Conservation (phyloP, 2,329 filamentous ascomycete genomes). For the Penicillium occitanis region DNA sequence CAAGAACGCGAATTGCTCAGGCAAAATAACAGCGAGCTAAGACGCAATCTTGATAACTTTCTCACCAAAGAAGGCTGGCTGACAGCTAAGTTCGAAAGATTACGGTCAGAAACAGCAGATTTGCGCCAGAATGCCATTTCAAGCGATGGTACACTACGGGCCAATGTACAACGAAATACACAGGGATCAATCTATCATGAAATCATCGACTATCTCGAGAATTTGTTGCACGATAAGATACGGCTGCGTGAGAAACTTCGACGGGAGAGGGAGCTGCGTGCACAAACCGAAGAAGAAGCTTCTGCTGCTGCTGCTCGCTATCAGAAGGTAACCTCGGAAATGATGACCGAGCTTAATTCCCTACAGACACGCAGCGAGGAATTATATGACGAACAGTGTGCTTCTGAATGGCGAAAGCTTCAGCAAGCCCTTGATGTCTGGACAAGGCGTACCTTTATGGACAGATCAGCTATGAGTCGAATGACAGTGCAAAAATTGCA, state of each 20-base stretch:
- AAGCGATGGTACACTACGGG: neutral
- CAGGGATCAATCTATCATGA: neutral
- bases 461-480: neutral
- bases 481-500: too few relatives aligned
- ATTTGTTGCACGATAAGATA: neutral
- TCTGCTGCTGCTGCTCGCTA: neutral
- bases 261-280: neutral
- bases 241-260: neutral
- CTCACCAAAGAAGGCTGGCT: neutral
- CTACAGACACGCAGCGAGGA: slow-evolving; percentile 8
- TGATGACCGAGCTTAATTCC: neutral
- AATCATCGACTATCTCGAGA: neutral
- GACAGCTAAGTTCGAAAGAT: neutral
- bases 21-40: too few relatives aligned
- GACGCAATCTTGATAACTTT: neutral
- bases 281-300: neutral
- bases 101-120: neutral
- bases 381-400: slow-evolving; percentile 23
- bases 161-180: too few relatives aligned
- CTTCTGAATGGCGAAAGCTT: slow-evolving; percentile 20
- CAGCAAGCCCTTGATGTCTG: slow-evolving; percentile 22
- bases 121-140: neutral
- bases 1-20: too few relatives aligned
- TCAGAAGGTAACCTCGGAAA: neutral
- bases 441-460: slow-evolving; percentile 22